phyloP scores from a whole-genome alignment of 129 eudicot species.

The Chrysanthemum seticuspe region DNA sequence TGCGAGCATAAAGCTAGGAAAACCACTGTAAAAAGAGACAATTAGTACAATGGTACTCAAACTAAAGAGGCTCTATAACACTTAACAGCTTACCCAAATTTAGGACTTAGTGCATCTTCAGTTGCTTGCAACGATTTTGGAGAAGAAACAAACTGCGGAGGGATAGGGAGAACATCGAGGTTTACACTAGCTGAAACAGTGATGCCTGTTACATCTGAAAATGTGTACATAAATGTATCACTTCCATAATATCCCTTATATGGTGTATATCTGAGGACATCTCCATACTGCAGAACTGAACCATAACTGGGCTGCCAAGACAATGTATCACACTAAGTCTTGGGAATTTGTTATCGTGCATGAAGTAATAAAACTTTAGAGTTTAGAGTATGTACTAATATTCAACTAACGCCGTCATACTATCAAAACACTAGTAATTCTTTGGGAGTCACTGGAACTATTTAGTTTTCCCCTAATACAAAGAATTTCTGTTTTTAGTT shows the following conservation, averaged over 20 bases:
- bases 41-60: neutral
- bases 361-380: no score
- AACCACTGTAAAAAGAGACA: slow-evolving; percentile 57
- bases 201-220: slow-evolving; percentile 46
- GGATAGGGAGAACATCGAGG: slow-evolving; percentile 58
- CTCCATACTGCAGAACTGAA: slow-evolving; percentile 63
- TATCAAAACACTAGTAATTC: no score
- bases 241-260: slow-evolving; percentile 73
- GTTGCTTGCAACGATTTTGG: slow-evolving; percentile 62
- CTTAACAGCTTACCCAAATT: slow-evolving; percentile 55
- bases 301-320: slow-evolving; percentile 83
- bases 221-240: slow-evolving; percentile 63
- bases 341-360: neutral
- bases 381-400: no score
- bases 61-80: neutral
- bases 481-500: no score
- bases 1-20: slow-evolving; percentile 53
- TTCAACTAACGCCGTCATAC: no score
- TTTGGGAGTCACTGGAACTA: no score
- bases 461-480: no score
- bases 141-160: slow-evolving; percentile 78
- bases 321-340: neutral
- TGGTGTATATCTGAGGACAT: slow-evolving; percentile 68
- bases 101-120: slow-evolving; percentile 73
- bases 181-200: slow-evolving; percentile 55